Conservation (phyloP, 1,284 basidiomycete genomes). For the Rhodotorula mucilaginosa region DNA sequence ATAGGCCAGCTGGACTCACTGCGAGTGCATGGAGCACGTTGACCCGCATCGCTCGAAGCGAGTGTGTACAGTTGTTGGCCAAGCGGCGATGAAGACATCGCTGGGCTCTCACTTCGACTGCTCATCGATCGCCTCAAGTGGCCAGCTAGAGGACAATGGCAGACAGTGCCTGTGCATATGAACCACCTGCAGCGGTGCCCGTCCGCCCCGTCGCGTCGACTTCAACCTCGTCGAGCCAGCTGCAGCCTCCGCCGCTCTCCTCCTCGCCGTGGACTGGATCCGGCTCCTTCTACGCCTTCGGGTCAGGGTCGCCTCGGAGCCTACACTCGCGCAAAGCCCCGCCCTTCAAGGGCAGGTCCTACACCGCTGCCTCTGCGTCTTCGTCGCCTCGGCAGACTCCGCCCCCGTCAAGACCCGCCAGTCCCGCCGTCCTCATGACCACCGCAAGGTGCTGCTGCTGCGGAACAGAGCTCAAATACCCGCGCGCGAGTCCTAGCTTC, state of each 20-base stretch:
- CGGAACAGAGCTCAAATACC: slow-evolving; percentile 19
- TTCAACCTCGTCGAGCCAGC: neutral
- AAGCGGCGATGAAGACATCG: no score
- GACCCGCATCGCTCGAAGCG: no score
- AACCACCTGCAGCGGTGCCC: neutral
- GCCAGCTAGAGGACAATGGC: neutral
- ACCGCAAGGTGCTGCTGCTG: slow-evolving; percentile 29
- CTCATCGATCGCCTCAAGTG: neutral
- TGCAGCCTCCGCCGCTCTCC: neutral
- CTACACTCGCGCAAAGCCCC: slow-evolving; percentile 13
- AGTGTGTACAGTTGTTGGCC: no score
- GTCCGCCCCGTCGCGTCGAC: neutral
- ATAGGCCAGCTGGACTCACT: neutral
- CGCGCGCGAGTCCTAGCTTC: slow-evolving; percentile 11
- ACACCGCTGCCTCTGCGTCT: neutral
- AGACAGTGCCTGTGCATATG: neutral
- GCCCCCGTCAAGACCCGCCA: neutral
- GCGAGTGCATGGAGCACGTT: neutral
- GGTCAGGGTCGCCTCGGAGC: slow-evolving; percentile 16
- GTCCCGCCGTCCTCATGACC: slow-evolving; percentile 9
- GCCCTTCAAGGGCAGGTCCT: slow-evolving; percentile 14
- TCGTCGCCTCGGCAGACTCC: neutral
- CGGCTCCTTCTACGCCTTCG: slow-evolving; percentile 24
- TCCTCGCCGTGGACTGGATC: neutral
- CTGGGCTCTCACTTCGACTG: no score